A percentile compares a stretch with the other conserved stretches of the same genome.
phyloP scores from a whole-genome alignment of 768 basidiomycete species.

The Mycena alexandri region DNA sequence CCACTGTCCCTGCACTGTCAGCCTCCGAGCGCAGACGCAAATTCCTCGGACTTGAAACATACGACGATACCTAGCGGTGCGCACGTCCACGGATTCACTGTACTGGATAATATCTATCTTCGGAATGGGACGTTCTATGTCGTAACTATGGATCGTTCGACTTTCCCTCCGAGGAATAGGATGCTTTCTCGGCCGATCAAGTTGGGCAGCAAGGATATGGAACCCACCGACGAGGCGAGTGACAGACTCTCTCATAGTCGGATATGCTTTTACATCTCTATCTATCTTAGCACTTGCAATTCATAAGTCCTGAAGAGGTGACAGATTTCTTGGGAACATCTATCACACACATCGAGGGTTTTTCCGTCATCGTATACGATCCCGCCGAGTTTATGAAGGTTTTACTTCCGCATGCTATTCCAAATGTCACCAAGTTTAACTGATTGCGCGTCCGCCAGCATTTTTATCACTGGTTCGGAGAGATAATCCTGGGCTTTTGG shows the following conservation, averaged over 20 bases:
- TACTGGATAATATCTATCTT: slow-evolving; percentile 81
- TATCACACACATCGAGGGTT: slow-evolving; percentile 40
- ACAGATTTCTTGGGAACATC: slow-evolving; percentile 39
- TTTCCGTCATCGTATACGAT: slow-evolving; percentile 48
- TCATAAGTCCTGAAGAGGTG: slow-evolving; percentile 40
- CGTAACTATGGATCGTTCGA: slow-evolving; percentile 56
- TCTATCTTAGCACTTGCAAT: slow-evolving; percentile 45
- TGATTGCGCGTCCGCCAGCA: slow-evolving; percentile 46
- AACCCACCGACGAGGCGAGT: slow-evolving; percentile 50
- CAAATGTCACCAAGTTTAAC: not conserved
- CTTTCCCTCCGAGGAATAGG: slow-evolving; percentile 60
- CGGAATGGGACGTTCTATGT: slow-evolving; percentile 79
- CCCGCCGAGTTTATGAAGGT: slow-evolving; percentile 45
- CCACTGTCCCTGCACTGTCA: not conserved
- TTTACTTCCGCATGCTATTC: not conserved
- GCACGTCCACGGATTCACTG: slow-evolving; percentile 78
- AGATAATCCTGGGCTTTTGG: slow-evolving; percentile 59
- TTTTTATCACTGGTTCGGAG: slow-evolving; percentile 63
- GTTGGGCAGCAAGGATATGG: slow-evolving; percentile 38
- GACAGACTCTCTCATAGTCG: no score
- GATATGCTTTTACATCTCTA: slow-evolving; percentile 33
- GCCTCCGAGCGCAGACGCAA: not conserved
- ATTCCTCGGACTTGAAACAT: not conserved
- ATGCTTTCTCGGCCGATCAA: slow-evolving; percentile 52
- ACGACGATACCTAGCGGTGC: slow-evolving; percentile 50